Evolutionary conservation across 345 rosid species (phyloP), one percentile per base, ranked within the genome.

Genomic region (Excoecaria agallocha): DNA sequence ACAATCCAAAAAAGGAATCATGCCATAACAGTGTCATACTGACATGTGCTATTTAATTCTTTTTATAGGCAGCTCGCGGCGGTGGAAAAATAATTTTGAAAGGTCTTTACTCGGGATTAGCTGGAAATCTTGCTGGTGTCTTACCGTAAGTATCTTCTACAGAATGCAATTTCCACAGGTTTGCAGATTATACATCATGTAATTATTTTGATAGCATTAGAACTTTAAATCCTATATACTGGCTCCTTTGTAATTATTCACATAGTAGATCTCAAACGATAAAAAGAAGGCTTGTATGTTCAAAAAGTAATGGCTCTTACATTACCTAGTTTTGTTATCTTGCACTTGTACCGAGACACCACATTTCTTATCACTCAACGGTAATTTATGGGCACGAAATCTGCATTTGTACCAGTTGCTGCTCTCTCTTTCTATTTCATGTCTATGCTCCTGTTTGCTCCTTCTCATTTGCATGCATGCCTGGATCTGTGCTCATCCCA

Each of bases 81-180:
- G 96, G 96, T 81, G 97, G 91, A 8, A 84, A 91, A 81, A 93
- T 95, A 82, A 78, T 76, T 61, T 82, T 85, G 76, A 90, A 86
- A 84, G 99, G 97, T 79, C 91, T 95, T 71, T 95, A 95, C 85
- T 95, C 99, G 74, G 99, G 99, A 81, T 83, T 95, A 82, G 86
- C 89, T 66, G 98, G 97, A 79, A 95, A 95, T 78, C 80, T 95
- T 71, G 96, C 88, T 73, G 98, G 99, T 39, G 99, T 93, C 81
- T 86, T 93, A 76, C 97, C 98, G 98, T 93, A 84, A 86, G 97
- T 85, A 74, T 55, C 20, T 73, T 74, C 20, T 38, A 22, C 12
- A 49, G 73, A 57, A 24, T 56, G 22, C 3, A 64, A 55, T 69
- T 46, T 69, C 56, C 17, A 57, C 61, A 41, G 16, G 5, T n/a